A percentile compares a stretch with the other conserved stretches of the same genome.
phyloP scores from a whole-genome alignment of 1,139 yeast genomes.

The Kodamaea sp. region DNA sequence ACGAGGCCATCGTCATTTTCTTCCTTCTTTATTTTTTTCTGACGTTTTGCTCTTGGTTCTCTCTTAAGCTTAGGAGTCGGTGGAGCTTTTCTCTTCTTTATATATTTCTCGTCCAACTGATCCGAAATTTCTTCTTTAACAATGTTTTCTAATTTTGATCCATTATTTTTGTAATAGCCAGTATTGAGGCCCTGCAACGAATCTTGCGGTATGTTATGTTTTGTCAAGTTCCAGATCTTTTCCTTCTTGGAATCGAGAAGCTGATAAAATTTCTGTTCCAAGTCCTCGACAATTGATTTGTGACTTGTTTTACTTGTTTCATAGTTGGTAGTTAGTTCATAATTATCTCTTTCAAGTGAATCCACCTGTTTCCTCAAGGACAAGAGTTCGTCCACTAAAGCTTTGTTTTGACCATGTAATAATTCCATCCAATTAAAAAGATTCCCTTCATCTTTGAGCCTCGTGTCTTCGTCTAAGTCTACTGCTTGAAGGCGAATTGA shows the following conservation, averaged over 20 bases:
- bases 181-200: conserved; percentile 25
- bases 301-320: conserved; percentile 25
- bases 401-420: conserved; percentile 17
- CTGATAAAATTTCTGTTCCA: conserved; percentile 39
- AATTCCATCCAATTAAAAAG: conserved; percentile 33
- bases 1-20: background rate
- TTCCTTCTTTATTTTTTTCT: conserved; percentile 6
- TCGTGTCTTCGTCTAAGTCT: conserved; percentile 13
- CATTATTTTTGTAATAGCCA: conserved; percentile 18
- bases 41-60: background rate
- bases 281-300: conserved; percentile 29
- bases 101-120: conserved; percentile 19
- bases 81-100: conserved; percentile 7
- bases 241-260: conserved; percentile 39
- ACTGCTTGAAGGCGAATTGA: conserved; percentile 19
- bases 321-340: conserved; percentile 17
- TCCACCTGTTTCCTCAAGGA: conserved; percentile 7
- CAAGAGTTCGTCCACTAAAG: conserved; percentile 7
- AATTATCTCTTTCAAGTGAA: conserved; percentile 12
- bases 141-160: conserved; percentile 21
- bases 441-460: conserved; percentile 16
- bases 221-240: conserved; percentile 34
- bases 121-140: conserved; percentile 21
- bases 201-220: conserved; percentile 9
- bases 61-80: background rate